Conservation (phyloP, 2,329 filamentous ascomycete species). For the Pseudopithomyces chartarum region DNA sequence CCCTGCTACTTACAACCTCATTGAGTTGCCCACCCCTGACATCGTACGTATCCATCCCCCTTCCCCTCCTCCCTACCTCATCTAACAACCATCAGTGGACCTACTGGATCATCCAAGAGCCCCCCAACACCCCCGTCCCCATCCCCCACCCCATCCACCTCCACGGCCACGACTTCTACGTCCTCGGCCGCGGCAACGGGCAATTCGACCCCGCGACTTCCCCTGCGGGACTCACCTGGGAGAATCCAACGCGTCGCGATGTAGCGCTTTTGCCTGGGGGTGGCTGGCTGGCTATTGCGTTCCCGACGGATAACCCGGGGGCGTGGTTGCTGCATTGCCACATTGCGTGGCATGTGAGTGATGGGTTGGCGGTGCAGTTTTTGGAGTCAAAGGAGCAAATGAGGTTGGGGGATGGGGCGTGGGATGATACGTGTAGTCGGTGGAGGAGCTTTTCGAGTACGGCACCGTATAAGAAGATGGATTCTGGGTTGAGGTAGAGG, state of each 20-base stretch:
- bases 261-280: conserved; percentile 31
- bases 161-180: conserved; percentile 57
- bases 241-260: conserved; percentile 40
- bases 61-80: conserved; percentile 10
- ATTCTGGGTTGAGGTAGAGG: conserved; percentile 11
- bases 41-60: conserved; percentile 34
- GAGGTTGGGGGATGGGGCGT: conserved; percentile 4
- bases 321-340: conserved; percentile 40
- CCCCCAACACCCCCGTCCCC: conserved; percentile 15
- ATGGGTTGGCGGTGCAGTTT: conserved; percentile 62
- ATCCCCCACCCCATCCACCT: conserved; percentile 31
- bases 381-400: conserved; percentile 47
- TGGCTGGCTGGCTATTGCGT: conserved; percentile 55
- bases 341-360: conserved; percentile 57
- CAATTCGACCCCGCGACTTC: conserved; percentile 15
- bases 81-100: conserved; percentile 21
- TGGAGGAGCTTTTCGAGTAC: conserved; percentile 8
- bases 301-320: conserved; percentile 44
- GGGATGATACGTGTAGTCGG: conserved; percentile 5
- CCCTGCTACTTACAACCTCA: conserved; percentile 45
- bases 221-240: conserved; percentile 24
- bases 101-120: conserved; percentile 32
- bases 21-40: conserved; percentile 44
- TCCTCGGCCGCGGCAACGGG: conserved; percentile 41
- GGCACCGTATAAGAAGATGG: conserved; percentile 10